Conservation (phyloP, 2,329 filamentous ascomycete species). For the Trichoderma hamatum region DNA sequence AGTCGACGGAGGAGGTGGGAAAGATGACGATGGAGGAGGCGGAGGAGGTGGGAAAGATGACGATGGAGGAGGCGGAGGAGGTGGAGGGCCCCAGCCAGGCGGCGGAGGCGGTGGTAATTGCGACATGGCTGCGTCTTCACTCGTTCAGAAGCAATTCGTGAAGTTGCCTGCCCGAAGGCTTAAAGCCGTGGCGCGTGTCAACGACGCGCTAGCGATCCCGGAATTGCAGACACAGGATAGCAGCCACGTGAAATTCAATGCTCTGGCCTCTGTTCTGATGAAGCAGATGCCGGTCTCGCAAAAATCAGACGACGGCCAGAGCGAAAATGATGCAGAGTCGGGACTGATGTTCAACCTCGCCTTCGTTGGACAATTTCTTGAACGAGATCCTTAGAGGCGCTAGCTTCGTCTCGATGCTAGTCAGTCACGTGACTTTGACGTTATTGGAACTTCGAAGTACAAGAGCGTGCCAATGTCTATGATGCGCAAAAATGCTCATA, state of each 20-base stretch:
- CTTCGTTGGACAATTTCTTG: conserved; percentile 44
- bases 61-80: conserved; percentile 60
- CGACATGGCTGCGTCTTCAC: conserved; percentile 50
- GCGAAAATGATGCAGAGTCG: conserved; percentile 34
- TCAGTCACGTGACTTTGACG: conserved; percentile 34
- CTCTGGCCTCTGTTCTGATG: conserved; percentile 30
- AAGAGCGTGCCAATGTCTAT: neutral
- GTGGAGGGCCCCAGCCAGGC: conserved; percentile 59
- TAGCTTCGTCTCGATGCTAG: conserved; percentile 24
- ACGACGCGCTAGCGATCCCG: conserved; percentile 37
- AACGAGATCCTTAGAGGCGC: conserved; percentile 31
- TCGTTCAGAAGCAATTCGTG: conserved; percentile 32
- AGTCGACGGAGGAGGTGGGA: conserved; percentile 59
- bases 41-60: conserved; percentile 59
- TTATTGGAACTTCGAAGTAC: neutral
- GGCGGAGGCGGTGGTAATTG: conserved; percentile 59
- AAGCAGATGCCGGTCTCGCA: conserved; percentile 37
- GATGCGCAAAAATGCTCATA: neutral
- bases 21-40: conserved; percentile 56
- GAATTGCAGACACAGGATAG: conserved; percentile 14
- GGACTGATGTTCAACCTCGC: conserved; percentile 32
- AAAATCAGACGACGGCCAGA: conserved; percentile 38
- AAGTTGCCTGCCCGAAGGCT: conserved; percentile 37
- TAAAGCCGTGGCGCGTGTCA: conserved; percentile 43
- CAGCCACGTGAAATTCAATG: conserved; percentile 1